These are phyloP conservation scores for Westerdykella ornata DNA, from an alignment of 2,329 filamentous ascomycete species.

Conservation along the genomic window DNA sequence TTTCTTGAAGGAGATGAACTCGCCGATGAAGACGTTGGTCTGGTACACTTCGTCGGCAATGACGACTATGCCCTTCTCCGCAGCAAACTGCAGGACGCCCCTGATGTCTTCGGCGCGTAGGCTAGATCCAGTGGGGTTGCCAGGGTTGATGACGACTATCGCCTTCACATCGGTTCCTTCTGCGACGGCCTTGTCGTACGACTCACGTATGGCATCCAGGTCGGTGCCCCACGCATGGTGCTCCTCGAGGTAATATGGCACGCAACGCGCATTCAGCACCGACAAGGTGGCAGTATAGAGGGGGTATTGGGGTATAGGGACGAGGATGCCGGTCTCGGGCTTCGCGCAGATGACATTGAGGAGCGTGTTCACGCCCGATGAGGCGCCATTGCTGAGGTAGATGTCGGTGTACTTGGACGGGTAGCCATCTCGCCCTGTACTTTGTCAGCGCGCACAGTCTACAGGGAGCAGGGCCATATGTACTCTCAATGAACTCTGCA, in stretches of 20 bases:
- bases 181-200: conserved; percentile 66
- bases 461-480: conserved; percentile 24
- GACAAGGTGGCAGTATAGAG: conserved; percentile 92
- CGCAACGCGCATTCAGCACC: conserved; percentile 74
- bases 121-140: conserved; percentile 90
- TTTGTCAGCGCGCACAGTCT: conserved; percentile 14
- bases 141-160: conserved; percentile 96
- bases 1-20: conserved; percentile 95
- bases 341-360: conserved; percentile 79
- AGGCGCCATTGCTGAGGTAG: conserved; percentile 87
- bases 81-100: conserved; percentile 78
- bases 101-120: conserved; percentile 73
- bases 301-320: conserved; percentile 96
- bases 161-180: conserved; percentile 82
- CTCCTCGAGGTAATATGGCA: conserved; percentile 93
- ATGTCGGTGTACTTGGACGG: conserved; percentile 72
- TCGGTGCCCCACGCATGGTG: conserved; percentile 81
- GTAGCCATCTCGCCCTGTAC: conserved; percentile 75
- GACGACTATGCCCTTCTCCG: conserved; percentile 76
- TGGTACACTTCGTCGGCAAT: conserved; percentile 98
- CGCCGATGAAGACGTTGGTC: conserved; percentile 91
- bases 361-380: conserved; percentile 88
- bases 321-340: conserved; percentile 72
- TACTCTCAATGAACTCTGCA: conserved; percentile 85
- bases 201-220: conserved; percentile 64